Conservation (phyloP, 345 rosid genomes). For the Camelina neglecta region DNA sequence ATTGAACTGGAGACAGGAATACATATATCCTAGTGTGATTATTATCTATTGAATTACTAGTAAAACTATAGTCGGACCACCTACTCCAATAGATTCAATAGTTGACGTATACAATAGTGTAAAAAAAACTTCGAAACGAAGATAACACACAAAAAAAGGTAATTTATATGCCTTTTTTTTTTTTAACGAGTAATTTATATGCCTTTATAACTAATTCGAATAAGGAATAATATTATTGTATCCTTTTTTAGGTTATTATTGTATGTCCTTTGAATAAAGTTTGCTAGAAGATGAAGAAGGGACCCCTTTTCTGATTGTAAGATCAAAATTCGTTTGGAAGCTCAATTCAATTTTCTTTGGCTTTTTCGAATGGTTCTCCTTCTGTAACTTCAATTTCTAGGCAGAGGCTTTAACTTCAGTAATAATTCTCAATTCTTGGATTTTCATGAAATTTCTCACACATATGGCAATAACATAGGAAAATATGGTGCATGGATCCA, state of each 20-base stretch:
- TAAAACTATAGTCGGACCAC: neutral
- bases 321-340: conserved; percentile 33
- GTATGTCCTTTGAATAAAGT: conserved; percentile 20
- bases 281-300: conserved; percentile 24
- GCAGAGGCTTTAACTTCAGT: conserved; percentile 11
- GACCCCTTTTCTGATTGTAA: conserved; percentile 13
- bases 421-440: conserved; percentile 33
- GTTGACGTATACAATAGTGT: neutral
- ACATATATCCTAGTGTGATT: conserved; percentile 4
- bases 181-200: neutral
- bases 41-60: neutral
- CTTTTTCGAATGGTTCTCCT: neutral
- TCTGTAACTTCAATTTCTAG: neutral
- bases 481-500: conserved; percentile 20
- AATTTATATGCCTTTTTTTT: too few species aligned
- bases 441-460: neutral
- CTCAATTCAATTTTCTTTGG: conserved; percentile 21
- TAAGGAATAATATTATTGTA: neutral
- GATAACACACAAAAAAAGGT: conserved; percentile 14
- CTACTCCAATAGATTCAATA: neutral
- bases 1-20: conserved; percentile 1
- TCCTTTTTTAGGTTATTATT: neutral
- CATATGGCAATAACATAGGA: neutral
- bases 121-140: conserved; percentile 32
- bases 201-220: conserved; percentile 8